Evolutionary conservation across 306 rosid genomes (phyloP).

Genomic region (Rosa multiflora): DNA sequence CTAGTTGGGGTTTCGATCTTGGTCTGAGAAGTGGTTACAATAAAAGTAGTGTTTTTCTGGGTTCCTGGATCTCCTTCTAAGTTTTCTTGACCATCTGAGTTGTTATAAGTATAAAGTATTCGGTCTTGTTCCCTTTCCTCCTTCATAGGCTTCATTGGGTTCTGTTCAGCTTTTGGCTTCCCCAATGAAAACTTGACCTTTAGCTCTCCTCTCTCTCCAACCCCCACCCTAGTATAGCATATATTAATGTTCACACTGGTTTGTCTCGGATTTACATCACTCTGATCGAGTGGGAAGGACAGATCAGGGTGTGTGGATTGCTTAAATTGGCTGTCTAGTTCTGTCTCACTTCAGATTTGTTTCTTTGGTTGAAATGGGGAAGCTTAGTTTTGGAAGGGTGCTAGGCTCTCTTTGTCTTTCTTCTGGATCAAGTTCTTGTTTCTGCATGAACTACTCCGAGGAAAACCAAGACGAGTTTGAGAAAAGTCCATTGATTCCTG

Average conservation of each 20-base stretch:
- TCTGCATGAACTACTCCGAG: constrained; percentile 58
- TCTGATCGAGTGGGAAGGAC: constrained; percentile 12
- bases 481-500: constrained; percentile 43
- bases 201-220: constrained; percentile 24
- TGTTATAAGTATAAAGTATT: not conserved
- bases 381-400: constrained; percentile 56
- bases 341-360: constrained; percentile 30
- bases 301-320: constrained; percentile 16
- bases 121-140: constrained; percentile 27
- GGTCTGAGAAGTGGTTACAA: not conserved
- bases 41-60: constrained; percentile 20
- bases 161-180: constrained; percentile 45
- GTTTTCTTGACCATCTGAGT: constrained; percentile 4
- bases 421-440: constrained; percentile 59
- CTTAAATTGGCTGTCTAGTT: constrained; percentile 8
- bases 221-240: constrained; percentile 22
- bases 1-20: constrained; percentile 22
- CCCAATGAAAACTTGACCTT: constrained; percentile 59
- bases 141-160: constrained; percentile 44
- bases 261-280: constrained; percentile 27
- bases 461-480: constrained; percentile 63
- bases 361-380: constrained; percentile 56
- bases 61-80: constrained; percentile 17
- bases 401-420: constrained; percentile 58
- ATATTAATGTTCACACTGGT: constrained; percentile 27